A percentile compares a stretch with the other conserved stretches of the same genome.
These are phyloP conservation scores for Fusarium sarcochroum DNA, from an alignment of 2,329 filamentous ascomycete species.

Conservation along the genomic window DNA sequence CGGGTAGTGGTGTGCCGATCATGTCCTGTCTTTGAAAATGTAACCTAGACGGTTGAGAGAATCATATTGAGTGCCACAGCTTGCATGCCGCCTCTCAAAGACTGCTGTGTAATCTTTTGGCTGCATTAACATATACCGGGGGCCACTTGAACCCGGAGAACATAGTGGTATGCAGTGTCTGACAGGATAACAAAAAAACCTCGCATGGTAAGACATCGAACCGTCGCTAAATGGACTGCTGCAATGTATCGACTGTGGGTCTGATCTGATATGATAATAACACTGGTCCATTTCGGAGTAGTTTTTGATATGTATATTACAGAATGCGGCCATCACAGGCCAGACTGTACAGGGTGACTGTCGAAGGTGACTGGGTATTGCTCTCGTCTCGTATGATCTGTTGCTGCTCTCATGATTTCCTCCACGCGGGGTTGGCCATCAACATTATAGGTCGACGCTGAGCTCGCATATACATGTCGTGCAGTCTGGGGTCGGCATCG, in stretches of 20 bases:
- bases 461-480: conserved; percentile 82
- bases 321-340: conserved; percentile 44
- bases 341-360: conserved; percentile 48
- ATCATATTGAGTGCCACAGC: conserved; percentile 36
- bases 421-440: conserved; percentile 57
- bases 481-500: conserved; percentile 82
- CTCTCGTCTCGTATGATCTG: conserved; percentile 43
- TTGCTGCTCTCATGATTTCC: conserved; percentile 46
- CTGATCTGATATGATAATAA: conserved; percentile 26
- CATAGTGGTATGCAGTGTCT: conserved; percentile 26
- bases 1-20: conserved; percentile 31
- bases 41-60: conserved; percentile 34
- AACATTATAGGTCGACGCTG: conserved; percentile 80
- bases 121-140: conserved; percentile 16
- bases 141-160: conserved; percentile 25
- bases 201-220: conserved; percentile 29
- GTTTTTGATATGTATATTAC: conserved; percentile 49
- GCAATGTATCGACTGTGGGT: conserved; percentile 25
- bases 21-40: conserved; percentile 27
- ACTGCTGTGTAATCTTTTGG: conserved; percentile 26
- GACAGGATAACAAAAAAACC: conserved; percentile 24
- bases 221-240: conserved; percentile 23
- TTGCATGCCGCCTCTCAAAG: conserved; percentile 15
- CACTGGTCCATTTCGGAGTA: conserved; percentile 39
- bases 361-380: conserved; percentile 46